Evolutionary conservation across 805 yeast genomes (phyloP), one percentile per base, ranked within the genome.

Genomic region (Ogataea parapolymorpha): DNA sequence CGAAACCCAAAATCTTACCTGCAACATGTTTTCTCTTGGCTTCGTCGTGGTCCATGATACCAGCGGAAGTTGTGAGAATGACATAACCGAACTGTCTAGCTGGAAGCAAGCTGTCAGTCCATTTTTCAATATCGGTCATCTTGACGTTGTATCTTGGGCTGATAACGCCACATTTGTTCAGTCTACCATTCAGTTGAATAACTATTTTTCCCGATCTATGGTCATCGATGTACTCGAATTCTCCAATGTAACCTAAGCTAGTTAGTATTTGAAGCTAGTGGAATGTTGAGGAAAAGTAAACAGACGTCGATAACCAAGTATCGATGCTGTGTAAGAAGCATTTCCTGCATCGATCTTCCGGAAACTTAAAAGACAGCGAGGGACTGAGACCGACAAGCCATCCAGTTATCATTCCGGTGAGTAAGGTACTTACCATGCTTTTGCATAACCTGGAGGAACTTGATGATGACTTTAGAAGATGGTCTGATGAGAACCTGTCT

Each of bases 21-120:
- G 97, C 89, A 63, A 91, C 98, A 78, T 91, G 98, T 85, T 91
- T 93, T 84, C 97, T 86, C 82, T 96, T 88, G 63, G 99, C 99
- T 80, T 91, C 97, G 81, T 91, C 98, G 80, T 91, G 99, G 82
- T 93, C 98, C 95, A 91, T 89, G 65, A 91, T 91, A 78, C 99
- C 99, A 63, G 98, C 96, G 63, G 98, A 91, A 63, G 98, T 91
- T 74, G 98, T 91, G 68, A 91, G 83, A 74, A 91, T 85, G 67
- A 91, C 91, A 82, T 74, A 90, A 78, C 98, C 98, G 67, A 91
- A 91, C 77, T 91, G 98, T 85, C 98, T 89, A 58, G 98, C 95
- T 71, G 98, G 98, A 69, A 91, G 81, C 71, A 91, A 82, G 85
- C 89, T 88, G 74, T 83, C 95, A 61, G 96, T 89, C 98, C 98